Base-by-base conservation (phyloP, 2,329 filamentous ascomycete genomes). In the Pseudogymnoascus sp. region DNA sequence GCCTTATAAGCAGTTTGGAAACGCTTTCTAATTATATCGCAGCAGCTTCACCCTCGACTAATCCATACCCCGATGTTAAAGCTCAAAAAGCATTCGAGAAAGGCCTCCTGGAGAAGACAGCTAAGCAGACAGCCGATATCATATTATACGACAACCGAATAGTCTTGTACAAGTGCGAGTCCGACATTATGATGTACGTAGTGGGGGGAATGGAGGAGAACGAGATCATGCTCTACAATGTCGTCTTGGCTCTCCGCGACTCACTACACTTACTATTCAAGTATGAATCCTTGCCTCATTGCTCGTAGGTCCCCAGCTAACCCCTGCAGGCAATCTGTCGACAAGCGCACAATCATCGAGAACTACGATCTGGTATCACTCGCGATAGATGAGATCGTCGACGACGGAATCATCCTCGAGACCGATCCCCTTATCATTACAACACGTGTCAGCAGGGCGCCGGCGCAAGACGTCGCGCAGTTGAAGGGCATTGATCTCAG, bases 11-110 rank as follows among this genome's bases (percentile, higher is more conserved):
- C 63, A 64, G 60, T 38, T 60, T 60, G 26, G 11, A 39, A 26
- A 31, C 7, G 21, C 6, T 39, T 65, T 69, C 59, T 62, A 63
- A 38, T 31, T 43, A 23, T 16, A 52, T 11, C 39, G 52, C 39
- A 61, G 79, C 79, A 69, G 75, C 77, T 63, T 75, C 81, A 63
- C 78, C 81, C 68, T 80, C 83, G 69, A 78, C 83, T 61, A 78
- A 89, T 73, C 91, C 92, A 21, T 97, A 97, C 77, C 81, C 90
- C 64, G 91, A 91, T 63, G 78, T 94, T 62, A 97, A 97, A 80
- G 87, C 95, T 70, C 94, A 99, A 78, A 96, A 95, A 76, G 84
- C 90, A 1, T 99, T 99, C 72, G 94, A 99, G 77, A 97, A 97
- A 80, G 94, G 92, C 5, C 83, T 99, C 39, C 79, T 97, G 64